Conservation (phyloP, 768 basidiomycete genomes). For the Filobasidium floriforme region DNA sequence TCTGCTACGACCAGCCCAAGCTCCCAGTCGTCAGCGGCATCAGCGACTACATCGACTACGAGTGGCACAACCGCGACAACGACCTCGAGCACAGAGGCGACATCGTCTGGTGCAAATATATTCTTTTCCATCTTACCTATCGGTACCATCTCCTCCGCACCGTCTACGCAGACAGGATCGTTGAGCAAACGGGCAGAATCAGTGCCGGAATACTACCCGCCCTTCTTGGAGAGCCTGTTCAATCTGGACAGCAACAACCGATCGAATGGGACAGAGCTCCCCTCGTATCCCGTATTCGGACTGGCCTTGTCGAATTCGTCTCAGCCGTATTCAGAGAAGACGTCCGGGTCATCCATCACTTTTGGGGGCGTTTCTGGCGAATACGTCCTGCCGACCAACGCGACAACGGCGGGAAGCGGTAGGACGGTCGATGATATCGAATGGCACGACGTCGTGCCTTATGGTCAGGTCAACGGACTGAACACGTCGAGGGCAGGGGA, state of each 20-base stretch:
- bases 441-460: constrained; percentile 38
- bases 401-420: constrained; percentile 12
- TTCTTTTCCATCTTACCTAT: constrained; percentile 21
- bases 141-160: constrained; percentile 15
- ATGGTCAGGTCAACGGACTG: constrained; percentile 21
- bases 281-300: constrained; percentile 35
- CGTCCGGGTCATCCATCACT: constrained; percentile 27
- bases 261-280: constrained; percentile 18
- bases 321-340: constrained; percentile 21
- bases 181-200: neutral
- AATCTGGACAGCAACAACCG: neutral
- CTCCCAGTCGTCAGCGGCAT: neutral
- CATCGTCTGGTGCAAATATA: neutral
- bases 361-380: constrained; percentile 33
- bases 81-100: neutral
- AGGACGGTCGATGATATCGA: constrained; percentile 35
- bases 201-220: constrained; percentile 26
- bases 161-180: constrained; percentile 5
- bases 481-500: neutral
- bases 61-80: neutral
- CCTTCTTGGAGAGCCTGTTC: constrained; percentile 31
- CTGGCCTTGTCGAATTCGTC: constrained; percentile 32
- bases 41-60: constrained; percentile 7
- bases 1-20: constrained; percentile 6
- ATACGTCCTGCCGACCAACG: constrained; percentile 23